phyloP scores from a whole-genome alignment of 2,329 filamentous ascomycete genomes.

The Xylogone sp. region DNA sequence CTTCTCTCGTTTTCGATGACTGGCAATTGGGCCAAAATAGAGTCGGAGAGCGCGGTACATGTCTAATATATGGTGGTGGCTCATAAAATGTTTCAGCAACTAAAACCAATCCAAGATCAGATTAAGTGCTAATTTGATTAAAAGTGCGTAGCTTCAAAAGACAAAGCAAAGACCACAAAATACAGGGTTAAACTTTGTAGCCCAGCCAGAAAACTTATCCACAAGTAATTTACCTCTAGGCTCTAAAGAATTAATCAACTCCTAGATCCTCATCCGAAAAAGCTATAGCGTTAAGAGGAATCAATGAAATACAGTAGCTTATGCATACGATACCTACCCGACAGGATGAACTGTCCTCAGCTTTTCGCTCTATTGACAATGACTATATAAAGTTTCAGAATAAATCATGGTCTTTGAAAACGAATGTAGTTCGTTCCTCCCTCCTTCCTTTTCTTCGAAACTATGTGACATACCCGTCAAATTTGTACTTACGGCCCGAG shows the following conservation, averaged over 20 bases:
- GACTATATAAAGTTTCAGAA: conserved; percentile 68
- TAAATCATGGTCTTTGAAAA: conserved; percentile 65
- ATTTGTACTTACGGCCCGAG: conserved; percentile 56
- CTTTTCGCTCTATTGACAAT: conserved; percentile 64
- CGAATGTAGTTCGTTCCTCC: conserved; percentile 61
- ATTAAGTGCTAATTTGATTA: no score
- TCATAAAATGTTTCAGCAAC: no score
- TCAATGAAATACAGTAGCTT: conserved; percentile 27
- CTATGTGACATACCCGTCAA: conserved; percentile 56
- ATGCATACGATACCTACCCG: conserved; percentile 39
- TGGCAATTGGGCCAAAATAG: no score
- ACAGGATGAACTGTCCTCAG: conserved; percentile 67
- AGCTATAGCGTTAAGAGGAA: conserved; percentile 41
- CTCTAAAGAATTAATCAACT: conserved; percentile 41
- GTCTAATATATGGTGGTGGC: no score
- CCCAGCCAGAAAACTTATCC: conserved; percentile 26
- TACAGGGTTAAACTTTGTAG: conserved; percentile 24
- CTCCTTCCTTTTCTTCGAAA: conserved; percentile 63
- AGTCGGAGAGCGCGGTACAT: no score
- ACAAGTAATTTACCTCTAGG: conserved; percentile 33
- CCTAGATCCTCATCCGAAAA: conserved; percentile 39
- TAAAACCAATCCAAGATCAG: no score
- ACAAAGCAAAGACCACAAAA: conserved; percentile 24
- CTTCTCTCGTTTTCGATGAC: no score
- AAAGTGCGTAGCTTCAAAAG: no score